Evolutionary conservation across 2,329 filamentous ascomycete species (phyloP), one percentile per base, ranked within the genome.

Genomic region (Fusarium napiforme): DNA sequence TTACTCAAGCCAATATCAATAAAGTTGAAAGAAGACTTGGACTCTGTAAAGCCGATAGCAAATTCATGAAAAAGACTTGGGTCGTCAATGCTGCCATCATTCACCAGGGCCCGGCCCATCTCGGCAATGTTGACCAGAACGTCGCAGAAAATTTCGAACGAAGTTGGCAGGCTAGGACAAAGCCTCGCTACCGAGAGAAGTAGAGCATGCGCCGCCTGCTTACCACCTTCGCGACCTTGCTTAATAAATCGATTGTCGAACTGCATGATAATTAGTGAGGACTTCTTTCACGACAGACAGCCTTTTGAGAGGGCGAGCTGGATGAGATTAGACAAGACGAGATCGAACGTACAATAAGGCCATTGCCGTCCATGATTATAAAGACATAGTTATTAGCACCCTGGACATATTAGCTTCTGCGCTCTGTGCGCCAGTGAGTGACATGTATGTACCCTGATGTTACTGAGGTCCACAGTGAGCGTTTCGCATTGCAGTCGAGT

Each of bases 281-380:
- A 10, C 8, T 45, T 16, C 30, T 32, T 36, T 18, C 26, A 18
- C n/a, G 45, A 58, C 28, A 18, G 16, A 28, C 28, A 40, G 5
- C 28, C 21, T 23, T 26, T 30, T 19, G 32, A 21, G 45, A 12
- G 47, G 21, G 30, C 52, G 59, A 37, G 53, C 23, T 45, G 23
- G 23, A 14, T 39, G 23, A n/a, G 50, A 37, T 39, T n/a, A 32
- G 50, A 30, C 21, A 30, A 36, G 56, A 28, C 60, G 46, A 63
- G 47, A 57, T 42, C 28, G 28, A 57, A 76, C 77, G 60, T 75
- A 91, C 90, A 79, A 91, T 82, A 66, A 91, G 84, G 49, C 89
- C 88, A 78, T 92, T 87, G 42, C 90, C 90, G 78, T 92, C 90
- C 74, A 92, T 87, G 73, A 91, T 78, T 43, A 91, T 85, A 72